Percentiles rank a stretch among this genome's conserved stretches.
Conservation (phyloP, 1,139 yeast species). For the Geotrichum phurueaensis region DNA sequence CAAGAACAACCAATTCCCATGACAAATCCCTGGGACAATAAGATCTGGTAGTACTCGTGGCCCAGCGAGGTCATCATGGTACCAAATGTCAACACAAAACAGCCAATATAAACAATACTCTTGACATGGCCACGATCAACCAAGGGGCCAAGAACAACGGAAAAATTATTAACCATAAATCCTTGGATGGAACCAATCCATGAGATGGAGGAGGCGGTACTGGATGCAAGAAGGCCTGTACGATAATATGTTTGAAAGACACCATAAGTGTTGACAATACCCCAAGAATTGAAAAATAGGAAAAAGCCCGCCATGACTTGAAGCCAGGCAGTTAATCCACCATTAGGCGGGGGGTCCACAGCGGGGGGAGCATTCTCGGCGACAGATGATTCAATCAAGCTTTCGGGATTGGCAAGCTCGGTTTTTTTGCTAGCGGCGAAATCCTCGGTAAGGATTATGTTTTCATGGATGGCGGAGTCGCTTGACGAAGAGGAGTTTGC, state of each 20-base stretch:
- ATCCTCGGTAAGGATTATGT: not conserved
- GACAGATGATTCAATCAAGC: not conserved
- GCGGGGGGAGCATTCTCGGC: not conserved
- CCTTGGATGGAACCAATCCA: conserved; percentile 61
- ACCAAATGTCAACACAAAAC: conserved; percentile 41
- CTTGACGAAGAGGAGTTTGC: not conserved
- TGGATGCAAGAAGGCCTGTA: conserved; percentile 40
- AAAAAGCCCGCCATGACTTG: conserved; percentile 39
- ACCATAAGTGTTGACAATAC: conserved; percentile 55
- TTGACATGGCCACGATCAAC: conserved; percentile 43
- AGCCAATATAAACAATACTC: conserved; percentile 40
- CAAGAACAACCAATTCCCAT: conserved; percentile 45
- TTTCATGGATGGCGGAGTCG: not conserved
- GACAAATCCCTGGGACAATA: conserved; percentile 51
- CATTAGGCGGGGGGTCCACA: conserved; percentile 26
- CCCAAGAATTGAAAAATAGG: conserved; percentile 51
- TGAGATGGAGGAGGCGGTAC: conserved; percentile 44
- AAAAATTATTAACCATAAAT: conserved; percentile 50
- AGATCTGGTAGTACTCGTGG: conserved; percentile 47
- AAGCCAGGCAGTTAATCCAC: conserved; percentile 33
- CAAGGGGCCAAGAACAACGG: conserved; percentile 55
- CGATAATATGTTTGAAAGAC: conserved; percentile 57
- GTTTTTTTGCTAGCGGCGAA: not conserved
- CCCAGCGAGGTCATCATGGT: conserved; percentile 50
- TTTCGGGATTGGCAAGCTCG: not conserved